These are phyloP conservation scores for Puya raimondii DNA, from an alignment of 176 grass and related monocot species.

Conservation along the genomic window DNA sequence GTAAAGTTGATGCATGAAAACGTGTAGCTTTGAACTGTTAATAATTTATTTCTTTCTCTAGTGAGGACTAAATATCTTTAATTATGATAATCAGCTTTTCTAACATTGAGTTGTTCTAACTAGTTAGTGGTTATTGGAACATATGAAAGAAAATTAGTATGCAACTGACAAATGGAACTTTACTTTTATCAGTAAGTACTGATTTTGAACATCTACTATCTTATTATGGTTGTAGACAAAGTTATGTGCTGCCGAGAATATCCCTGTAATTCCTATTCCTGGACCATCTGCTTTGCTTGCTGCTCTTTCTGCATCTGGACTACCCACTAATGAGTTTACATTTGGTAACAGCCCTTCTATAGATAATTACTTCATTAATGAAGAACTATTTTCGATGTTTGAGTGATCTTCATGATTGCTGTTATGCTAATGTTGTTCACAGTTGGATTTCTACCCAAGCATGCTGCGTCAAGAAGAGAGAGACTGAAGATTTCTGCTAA, in stretches of 20 bases:
- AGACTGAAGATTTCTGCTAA: conserved; percentile 64
- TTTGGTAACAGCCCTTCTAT: conserved; percentile 46
- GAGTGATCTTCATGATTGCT: not conserved
- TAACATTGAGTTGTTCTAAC: too few species aligned
- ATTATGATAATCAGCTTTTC: too few species aligned
- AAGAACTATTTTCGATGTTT: conserved; percentile 28
- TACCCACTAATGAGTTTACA: conserved; percentile 82
- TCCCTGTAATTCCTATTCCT: conserved; percentile 74
- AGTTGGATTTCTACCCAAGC: conserved; percentile 95
- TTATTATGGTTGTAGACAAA: conserved; percentile 48
- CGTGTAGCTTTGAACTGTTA: too few species aligned
- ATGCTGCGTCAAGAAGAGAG: conserved; percentile 56
- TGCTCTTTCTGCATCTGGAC: conserved; percentile 85
- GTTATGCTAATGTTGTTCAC: conserved; percentile 7
- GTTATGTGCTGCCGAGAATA: conserved; percentile 60
- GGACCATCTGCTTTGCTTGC: conserved; percentile 67
- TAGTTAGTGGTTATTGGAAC: too few species aligned
- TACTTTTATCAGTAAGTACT: not conserved
- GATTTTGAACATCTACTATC: conserved; percentile 12
- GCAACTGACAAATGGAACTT: not conserved
- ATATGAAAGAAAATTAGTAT: too few species aligned
- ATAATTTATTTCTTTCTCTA: too few species aligned
- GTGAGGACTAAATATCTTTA: too few species aligned
- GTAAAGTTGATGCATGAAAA: too few species aligned
- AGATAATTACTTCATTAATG: not conserved